phyloP scores from a whole-genome alignment of 257 asterid genomes.

The Verbascum thapsus region DNA sequence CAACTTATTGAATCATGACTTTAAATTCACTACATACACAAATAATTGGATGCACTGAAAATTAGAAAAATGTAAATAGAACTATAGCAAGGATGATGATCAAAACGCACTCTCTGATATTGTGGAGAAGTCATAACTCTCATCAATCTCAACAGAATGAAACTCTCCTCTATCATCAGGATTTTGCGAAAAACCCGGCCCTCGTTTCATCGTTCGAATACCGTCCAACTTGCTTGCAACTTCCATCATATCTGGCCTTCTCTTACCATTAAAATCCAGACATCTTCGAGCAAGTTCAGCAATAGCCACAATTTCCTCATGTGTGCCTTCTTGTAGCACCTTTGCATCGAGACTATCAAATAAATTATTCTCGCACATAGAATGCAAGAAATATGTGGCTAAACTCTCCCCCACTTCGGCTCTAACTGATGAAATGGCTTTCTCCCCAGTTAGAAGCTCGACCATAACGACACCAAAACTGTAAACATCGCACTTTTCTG shows the following conservation, averaged over 20 bases:
- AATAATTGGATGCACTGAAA: too few relatives aligned
- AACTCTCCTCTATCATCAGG: neutral
- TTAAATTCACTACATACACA: too few relatives aligned
- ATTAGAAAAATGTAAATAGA: too few relatives aligned
- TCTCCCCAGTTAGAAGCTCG: too few relatives aligned
- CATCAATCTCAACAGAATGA: slow-evolving; percentile 1
- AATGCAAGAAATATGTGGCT: neutral
- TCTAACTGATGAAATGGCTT: too few relatives aligned
- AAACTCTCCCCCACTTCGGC: too few relatives aligned
- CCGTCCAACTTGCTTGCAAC: slow-evolving; percentile 20
- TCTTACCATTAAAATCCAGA: slow-evolving; percentile 12
- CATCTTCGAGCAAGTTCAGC: slow-evolving; percentile 7
- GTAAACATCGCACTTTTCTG: too few relatives aligned
- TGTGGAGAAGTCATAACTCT: slow-evolving; percentile 5
- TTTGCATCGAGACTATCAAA: slow-evolving; percentile 13
- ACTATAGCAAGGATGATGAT: neutral
- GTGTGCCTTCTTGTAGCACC: neutral
- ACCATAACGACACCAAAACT: too few relatives aligned
- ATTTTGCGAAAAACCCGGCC: too few relatives aligned
- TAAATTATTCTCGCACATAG: slow-evolving; percentile 17
- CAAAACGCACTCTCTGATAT: slow-evolving; percentile 9
- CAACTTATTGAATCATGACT: too few relatives aligned
- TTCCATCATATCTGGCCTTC: slow-evolving; percentile 25
- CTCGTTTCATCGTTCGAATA: neutral
- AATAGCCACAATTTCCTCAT: neutral